A percentile compares a stretch with the other conserved stretches of the same genome.
phyloP scores from a whole-genome alignment of 495 filamentous ascomycete genomes.

The Penicillium ochrochloron region DNA sequence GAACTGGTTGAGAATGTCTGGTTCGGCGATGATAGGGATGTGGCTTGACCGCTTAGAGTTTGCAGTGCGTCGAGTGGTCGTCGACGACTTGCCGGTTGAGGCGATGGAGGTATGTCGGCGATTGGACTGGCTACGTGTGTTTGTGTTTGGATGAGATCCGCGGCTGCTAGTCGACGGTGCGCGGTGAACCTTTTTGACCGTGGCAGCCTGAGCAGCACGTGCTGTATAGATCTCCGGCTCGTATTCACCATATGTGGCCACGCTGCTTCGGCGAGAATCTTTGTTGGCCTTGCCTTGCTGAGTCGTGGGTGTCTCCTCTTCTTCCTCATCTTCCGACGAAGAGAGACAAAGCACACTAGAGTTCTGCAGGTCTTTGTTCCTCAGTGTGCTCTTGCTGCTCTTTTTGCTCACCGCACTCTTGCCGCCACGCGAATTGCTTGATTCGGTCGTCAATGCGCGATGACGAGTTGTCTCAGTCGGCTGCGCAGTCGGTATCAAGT shows the following conservation, averaged over 20 bases:
- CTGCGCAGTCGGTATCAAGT: slow-evolving; percentile 27
- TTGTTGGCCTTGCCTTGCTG: slow-evolving; percentile 13
- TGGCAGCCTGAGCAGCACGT: slow-evolving; percentile 41
- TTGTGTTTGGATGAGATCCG: slow-evolving; percentile 30
- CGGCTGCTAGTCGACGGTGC: slow-evolving; percentile 36
- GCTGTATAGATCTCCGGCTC: slow-evolving; percentile 51
- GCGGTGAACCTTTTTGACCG: slow-evolving; percentile 38
- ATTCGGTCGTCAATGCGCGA: slow-evolving; percentile 17
- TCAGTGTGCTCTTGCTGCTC: slow-evolving; percentile 50
- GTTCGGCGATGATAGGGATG: slow-evolving; percentile 41
- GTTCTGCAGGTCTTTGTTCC: slow-evolving; percentile 51
- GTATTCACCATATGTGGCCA: slow-evolving; percentile 43
- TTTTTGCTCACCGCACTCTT: slow-evolving; percentile 42
- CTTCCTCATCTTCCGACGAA: slow-evolving; percentile 60
- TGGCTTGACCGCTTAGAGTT: slow-evolving; percentile 42
- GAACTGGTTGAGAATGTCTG: slow-evolving; percentile 35
- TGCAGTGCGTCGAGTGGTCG: slow-evolving; percentile 25
- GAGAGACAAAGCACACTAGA: slow-evolving; percentile 61
- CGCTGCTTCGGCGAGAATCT: slow-evolving; percentile 40
- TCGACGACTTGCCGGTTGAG: slow-evolving; percentile 35
- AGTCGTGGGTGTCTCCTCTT: slow-evolving; percentile 34
- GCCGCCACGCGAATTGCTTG: slow-evolving; percentile 23
- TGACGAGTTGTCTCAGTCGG: slow-evolving; percentile 1
- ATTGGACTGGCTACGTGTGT: slow-evolving; percentile 20
- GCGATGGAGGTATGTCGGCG: slow-evolving; percentile 32